Conservation (phyloP, 768 basidiomycete genomes). For the Melanogaster broomeanus region DNA sequence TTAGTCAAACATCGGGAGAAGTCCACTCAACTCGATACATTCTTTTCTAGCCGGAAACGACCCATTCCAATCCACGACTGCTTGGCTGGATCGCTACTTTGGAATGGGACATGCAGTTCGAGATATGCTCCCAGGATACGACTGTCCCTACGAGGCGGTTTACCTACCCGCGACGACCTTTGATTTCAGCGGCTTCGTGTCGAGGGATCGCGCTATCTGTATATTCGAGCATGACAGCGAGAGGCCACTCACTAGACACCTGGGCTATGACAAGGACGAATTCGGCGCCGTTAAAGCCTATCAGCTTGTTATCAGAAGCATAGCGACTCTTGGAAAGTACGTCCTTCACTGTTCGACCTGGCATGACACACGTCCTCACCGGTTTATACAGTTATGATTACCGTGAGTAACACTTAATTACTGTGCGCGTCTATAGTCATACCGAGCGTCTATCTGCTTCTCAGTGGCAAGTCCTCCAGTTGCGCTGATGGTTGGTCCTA, state of each 20-base stretch:
- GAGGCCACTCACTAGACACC: constrained; percentile 58
- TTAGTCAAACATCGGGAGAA: neutral
- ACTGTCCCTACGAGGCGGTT: constrained; percentile 63
- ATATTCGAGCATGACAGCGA: constrained; percentile 64
- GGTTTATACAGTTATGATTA: constrained; percentile 54
- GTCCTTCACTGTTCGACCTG: constrained; percentile 21
- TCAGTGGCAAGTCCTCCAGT: constrained; percentile 31
- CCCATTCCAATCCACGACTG: constrained; percentile 60
- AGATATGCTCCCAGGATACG: constrained; percentile 67
- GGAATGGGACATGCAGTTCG: constrained; percentile 61
- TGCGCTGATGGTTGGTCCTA: neutral
- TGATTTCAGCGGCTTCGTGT: constrained; percentile 42
- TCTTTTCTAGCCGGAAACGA: constrained; percentile 54
- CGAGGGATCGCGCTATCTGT: constrained; percentile 57
- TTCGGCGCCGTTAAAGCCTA: constrained; percentile 65
- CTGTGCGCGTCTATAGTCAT: neutral
- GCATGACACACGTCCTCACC: neutral
- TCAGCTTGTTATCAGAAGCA: constrained; percentile 54
- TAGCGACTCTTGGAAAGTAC: constrained; percentile 65
- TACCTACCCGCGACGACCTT: constrained; percentile 61
- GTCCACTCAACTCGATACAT: neutral
- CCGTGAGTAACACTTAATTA: constrained; percentile 37
- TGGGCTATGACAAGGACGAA: constrained; percentile 52
- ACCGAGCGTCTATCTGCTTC: neutral
- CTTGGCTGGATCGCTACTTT: constrained; percentile 64